phyloP scores from a whole-genome alignment of 306 rosid species.

The Canavalia ensiformis region DNA sequence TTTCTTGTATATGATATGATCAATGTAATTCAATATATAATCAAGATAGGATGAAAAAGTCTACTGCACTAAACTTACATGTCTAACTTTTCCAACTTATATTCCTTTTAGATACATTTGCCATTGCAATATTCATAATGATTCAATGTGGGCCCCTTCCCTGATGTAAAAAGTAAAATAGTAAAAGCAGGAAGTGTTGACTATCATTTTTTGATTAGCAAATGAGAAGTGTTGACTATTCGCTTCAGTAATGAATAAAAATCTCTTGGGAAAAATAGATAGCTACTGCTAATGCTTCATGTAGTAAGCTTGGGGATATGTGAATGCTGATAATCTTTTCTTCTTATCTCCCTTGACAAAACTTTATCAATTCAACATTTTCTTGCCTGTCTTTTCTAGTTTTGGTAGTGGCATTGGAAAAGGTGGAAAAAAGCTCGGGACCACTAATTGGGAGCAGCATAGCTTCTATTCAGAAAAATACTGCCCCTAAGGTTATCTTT shows the following conservation, averaged over 20 bases:
- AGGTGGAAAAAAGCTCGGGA: conserved; percentile 84
- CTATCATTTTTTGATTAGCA: not conserved
- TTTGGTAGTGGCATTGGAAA: conserved; percentile 94
- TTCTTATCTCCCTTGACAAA: conserved; percentile 25
- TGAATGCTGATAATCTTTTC: not conserved
- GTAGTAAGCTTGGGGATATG: conserved; percentile 34
- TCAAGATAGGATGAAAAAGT: conserved; percentile 10
- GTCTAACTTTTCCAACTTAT: conserved; percentile 9
- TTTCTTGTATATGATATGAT: not conserved
- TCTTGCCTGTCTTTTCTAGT: conserved; percentile 58
- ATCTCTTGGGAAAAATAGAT: conserved; percentile 12
- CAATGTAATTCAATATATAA: conserved; percentile 14
- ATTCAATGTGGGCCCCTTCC: not conserved
- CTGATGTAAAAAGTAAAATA: conserved; percentile 23
- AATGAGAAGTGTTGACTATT: not conserved
- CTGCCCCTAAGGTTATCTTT: conserved; percentile 87
- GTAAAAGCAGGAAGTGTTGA: conserved; percentile 8
- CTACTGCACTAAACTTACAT: not conserved
- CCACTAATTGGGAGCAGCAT: conserved; percentile 89
- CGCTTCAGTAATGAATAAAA: conserved; percentile 27
- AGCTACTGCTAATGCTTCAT: not conserved
- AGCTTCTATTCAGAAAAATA: conserved; percentile 93
- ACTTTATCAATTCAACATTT: conserved; percentile 40
- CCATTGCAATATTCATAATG: conserved; percentile 14
- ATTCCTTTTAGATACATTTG: conserved; percentile 4